These are phyloP conservation scores for Lasiodiplodia citricola DNA, from an alignment of 2,329 filamentous ascomycete genomes.

Conservation along the genomic window DNA sequence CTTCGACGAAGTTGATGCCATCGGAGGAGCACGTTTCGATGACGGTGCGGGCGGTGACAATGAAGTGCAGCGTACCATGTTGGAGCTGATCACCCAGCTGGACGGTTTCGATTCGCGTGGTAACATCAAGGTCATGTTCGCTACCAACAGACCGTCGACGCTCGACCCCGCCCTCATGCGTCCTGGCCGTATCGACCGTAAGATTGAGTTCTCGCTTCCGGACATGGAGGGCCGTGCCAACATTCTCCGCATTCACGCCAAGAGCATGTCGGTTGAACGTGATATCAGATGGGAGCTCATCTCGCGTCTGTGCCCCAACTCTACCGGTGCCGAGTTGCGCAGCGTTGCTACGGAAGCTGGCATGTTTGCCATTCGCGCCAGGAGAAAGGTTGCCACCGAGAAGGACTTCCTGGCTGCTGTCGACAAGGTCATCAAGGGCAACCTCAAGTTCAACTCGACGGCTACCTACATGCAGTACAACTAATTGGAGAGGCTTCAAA, in stretches of 20 bases:
- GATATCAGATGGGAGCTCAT: conserved; percentile 99
- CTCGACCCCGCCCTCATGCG: conserved; percentile 97
- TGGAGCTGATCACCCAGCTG: conserved; percentile 95
- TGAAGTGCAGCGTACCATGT: conserved; percentile 96
- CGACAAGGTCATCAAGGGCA: conserved; percentile 99
- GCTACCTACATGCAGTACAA: conserved; percentile 99
- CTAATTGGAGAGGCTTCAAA: conserved; percentile 55
- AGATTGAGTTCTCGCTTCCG: conserved; percentile 97
- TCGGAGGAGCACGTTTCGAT: conserved; percentile 94
- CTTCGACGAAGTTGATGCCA: conserved; percentile 97
- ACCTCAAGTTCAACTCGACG: conserved; percentile 99
- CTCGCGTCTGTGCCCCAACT: conserved; percentile 94
- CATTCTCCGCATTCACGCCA: conserved; percentile 97
- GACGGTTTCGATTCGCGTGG: conserved; percentile 95
- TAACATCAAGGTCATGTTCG: conserved; percentile 99
- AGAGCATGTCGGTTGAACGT: conserved; percentile 99
- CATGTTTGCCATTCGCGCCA: conserved; percentile 94
- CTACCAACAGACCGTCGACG: conserved; percentile 94
- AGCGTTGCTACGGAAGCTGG: conserved; percentile 98
- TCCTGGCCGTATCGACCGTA: conserved; percentile 95
- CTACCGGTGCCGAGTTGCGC: conserved; percentile 92
- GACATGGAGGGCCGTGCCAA: conserved; percentile 97
- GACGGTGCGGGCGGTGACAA: conserved; percentile 97
- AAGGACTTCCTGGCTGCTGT: conserved; percentile 98
- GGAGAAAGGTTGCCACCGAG: conserved; percentile 97